phyloP scores from a whole-genome alignment of 306 rosid species.

The Dalbergia cultrata region DNA sequence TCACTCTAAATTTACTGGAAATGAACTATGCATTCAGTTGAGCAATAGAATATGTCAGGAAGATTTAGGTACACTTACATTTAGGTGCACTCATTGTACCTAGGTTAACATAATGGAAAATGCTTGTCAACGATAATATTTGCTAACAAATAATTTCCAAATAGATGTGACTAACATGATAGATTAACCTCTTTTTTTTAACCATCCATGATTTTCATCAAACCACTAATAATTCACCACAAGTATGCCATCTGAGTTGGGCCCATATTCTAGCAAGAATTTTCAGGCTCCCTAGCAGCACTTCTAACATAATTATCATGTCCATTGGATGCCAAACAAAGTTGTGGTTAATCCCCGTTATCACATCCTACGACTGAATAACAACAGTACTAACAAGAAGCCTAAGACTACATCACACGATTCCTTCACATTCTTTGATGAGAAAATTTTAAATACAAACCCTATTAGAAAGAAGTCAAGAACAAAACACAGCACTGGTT shows the following conservation, averaged over 20 bases:
- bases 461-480: constrained; percentile 14
- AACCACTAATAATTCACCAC: too few species aligned
- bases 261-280: too few species aligned
- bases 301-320: background rate
- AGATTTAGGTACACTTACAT: background rate
- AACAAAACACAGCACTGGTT: background rate
- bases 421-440: constrained; percentile 17
- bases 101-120: background rate
- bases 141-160: too few species aligned
- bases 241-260: too few species aligned
- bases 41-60: background rate
- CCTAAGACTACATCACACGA: constrained; percentile 19
- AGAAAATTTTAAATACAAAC: background rate
- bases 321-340: constrained; percentile 11
- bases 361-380: background rate
- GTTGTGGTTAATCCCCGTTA: constrained; percentile 29
- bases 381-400: too few species aligned
- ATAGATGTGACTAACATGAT: too few species aligned
- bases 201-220: too few species aligned
- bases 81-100: background rate
- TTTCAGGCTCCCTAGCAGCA: too few species aligned
- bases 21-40: background rate
- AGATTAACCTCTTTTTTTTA: too few species aligned
- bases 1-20: background rate
- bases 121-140: too few species aligned